phyloP scores from a whole-genome alignment of 2,329 filamentous ascomycete genomes.

The Colletotrichum theobromicola region DNA sequence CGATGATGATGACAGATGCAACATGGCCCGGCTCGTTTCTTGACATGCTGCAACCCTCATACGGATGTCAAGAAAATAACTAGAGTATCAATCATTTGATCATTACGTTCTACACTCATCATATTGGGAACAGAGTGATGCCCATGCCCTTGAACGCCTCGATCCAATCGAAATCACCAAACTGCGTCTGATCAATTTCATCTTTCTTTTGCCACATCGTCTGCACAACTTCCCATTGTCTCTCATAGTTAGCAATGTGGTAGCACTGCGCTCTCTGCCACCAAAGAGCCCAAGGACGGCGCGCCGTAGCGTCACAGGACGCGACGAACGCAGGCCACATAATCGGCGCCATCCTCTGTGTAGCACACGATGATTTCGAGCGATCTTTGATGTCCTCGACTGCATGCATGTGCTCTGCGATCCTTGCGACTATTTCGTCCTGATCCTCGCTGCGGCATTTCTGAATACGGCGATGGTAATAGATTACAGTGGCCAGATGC shows the following conservation, averaged over 20 bases:
- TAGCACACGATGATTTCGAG: not conserved
- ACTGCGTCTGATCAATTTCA: not conserved
- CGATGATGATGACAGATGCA: not conserved
- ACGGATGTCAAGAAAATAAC: not conserved
- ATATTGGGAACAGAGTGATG: not conserved
- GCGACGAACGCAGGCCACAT: conserved; percentile 4
- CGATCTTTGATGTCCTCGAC: not conserved
- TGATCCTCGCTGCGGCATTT: not conserved
- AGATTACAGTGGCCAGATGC: not conserved
- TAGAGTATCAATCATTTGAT: not conserved
- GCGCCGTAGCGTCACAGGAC: not conserved
- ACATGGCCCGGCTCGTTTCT: not conserved
- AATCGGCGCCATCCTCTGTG: not conserved
- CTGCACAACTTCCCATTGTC: not conserved
- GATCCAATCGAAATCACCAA: not conserved
- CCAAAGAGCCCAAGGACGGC: not conserved
- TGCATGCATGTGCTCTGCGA: not conserved
- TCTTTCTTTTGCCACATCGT: not conserved
- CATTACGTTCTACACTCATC: not conserved
- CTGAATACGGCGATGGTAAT: not conserved
- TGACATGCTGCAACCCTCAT: not conserved
- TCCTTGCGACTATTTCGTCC: not conserved
- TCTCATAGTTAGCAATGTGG: not conserved
- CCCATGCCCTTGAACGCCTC: not conserved
- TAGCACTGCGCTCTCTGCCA: not conserved